Conservation (phyloP, 106 monocot species). For the Dioscorea zingiberensis region DNA sequence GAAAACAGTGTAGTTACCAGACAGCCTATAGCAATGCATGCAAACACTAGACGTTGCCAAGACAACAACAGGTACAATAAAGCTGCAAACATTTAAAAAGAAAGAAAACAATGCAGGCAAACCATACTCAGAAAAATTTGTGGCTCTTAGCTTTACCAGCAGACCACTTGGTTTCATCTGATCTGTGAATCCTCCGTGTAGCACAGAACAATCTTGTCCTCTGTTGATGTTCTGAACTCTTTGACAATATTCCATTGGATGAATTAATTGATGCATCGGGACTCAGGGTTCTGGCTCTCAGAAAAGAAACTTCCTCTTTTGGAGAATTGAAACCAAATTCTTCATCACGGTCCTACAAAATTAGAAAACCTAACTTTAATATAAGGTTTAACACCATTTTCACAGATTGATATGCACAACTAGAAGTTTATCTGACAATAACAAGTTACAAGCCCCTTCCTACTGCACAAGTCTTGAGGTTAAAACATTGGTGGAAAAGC, state of each 20-base stretch:
- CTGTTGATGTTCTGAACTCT: slow-evolving; percentile 32
- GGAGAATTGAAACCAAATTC: slow-evolving; percentile 17
- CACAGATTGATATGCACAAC: no score
- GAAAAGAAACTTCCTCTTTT: background rate
- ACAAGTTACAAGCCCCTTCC: background rate
- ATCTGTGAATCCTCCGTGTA: slow-evolving; percentile 18
- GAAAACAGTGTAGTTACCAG: no score
- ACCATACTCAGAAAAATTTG: slow-evolving; percentile 7
- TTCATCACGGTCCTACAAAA: background rate
- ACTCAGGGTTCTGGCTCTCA: background rate
- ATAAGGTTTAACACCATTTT: no score
- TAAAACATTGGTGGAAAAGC: no score
- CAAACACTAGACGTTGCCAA: background rate
- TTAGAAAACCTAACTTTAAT: background rate
- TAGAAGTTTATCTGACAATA: no score
- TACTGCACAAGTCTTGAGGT: no score
- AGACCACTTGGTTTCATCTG: slow-evolving; percentile 34
- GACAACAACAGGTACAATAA: background rate
- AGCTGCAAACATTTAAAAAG: no score
- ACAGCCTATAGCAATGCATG: background rate
- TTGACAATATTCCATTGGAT: slow-evolving; percentile 25
- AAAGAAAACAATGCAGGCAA: background rate
- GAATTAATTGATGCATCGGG: slow-evolving; percentile 7
- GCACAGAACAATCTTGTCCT: background rate
- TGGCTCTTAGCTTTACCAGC: background rate